A percentile compares a stretch with the other conserved stretches of the same genome.
Conservation (phyloP, 306 rosid genomes). For the Hylodesmum podocarpum region DNA sequence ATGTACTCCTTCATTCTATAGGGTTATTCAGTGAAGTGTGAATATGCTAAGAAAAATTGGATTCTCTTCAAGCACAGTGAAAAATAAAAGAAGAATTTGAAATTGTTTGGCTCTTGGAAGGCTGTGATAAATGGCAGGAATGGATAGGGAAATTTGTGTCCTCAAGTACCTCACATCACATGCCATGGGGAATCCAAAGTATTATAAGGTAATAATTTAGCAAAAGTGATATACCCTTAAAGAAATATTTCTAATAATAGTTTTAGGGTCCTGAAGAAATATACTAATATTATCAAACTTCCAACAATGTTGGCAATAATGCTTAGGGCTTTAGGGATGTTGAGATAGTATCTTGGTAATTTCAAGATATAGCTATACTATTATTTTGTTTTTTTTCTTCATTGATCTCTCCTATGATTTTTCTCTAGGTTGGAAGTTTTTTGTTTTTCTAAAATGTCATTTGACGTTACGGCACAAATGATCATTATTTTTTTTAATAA, state of each 20-base stretch:
- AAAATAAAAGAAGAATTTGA: slow-evolving; percentile 19
- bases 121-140: background rate
- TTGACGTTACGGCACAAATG: slow-evolving; percentile 27
- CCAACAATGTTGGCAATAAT: background rate
- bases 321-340: background rate
- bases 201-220: slow-evolving; percentile 2
- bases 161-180: background rate
- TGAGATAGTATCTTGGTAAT: background rate
- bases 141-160: slow-evolving; percentile 26
- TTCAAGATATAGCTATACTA: background rate
- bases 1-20: background rate
- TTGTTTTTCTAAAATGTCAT: background rate
- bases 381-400: slow-evolving; percentile 14
- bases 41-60: background rate
- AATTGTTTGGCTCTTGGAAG: slow-evolving; percentile 18
- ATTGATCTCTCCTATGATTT: background rate
- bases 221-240: background rate
- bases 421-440: background rate
- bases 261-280: slow-evolving; percentile 8
- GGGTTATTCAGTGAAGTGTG: background rate
- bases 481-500: too few relatives aligned
- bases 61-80: background rate
- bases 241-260: background rate
- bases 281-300: background rate
- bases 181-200: slow-evolving; percentile 6